A percentile compares a stretch with the other conserved stretches of the same genome.
Conservation (phyloP, 805 yeast genomes). For the Yarrowia sp. region DNA sequence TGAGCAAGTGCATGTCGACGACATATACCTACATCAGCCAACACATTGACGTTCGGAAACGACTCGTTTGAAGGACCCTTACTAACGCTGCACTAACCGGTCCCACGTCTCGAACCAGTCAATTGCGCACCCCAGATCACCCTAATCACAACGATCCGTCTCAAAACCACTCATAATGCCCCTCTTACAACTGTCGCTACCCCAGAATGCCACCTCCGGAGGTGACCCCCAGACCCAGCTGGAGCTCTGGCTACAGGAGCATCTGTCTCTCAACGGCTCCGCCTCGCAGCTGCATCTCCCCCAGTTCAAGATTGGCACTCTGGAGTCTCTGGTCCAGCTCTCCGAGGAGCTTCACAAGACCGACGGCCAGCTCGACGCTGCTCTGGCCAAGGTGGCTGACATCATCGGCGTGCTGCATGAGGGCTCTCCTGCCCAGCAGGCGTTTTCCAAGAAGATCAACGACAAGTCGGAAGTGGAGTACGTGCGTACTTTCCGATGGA, state of each 20-base stretch:
- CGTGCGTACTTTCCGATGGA: constrained; percentile 84
- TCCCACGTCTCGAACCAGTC: neutral
- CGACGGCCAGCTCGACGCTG: constrained; percentile 75
- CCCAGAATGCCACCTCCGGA: constrained; percentile 54
- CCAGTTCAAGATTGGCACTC: constrained; percentile 89
- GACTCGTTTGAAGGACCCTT: no score
- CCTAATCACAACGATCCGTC: no score
- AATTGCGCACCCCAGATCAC: neutral
- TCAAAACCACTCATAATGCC: constrained; percentile 3
- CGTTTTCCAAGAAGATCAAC: constrained; percentile 60
- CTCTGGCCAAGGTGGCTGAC: constrained; percentile 79
- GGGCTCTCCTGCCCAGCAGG: constrained; percentile 53
- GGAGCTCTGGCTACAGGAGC: constrained; percentile 49
- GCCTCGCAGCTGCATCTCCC: constrained; percentile 70
- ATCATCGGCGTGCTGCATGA: constrained; percentile 62
- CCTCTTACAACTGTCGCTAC: constrained; percentile 59
- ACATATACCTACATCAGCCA: constrained; percentile 11
- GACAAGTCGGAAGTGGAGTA: constrained; percentile 63
- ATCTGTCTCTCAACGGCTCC: constrained; percentile 49
- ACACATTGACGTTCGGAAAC: neutral
- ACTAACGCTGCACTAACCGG: neutral
- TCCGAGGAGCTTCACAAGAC: constrained; percentile 86
- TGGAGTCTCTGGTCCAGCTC: constrained; percentile 88
- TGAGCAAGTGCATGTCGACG: constrained; percentile 32
- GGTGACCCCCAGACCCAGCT: constrained; percentile 52